phyloP scores from a whole-genome alignment of 495 filamentous ascomycete genomes.

The Lepidopterella palustris region DNA sequence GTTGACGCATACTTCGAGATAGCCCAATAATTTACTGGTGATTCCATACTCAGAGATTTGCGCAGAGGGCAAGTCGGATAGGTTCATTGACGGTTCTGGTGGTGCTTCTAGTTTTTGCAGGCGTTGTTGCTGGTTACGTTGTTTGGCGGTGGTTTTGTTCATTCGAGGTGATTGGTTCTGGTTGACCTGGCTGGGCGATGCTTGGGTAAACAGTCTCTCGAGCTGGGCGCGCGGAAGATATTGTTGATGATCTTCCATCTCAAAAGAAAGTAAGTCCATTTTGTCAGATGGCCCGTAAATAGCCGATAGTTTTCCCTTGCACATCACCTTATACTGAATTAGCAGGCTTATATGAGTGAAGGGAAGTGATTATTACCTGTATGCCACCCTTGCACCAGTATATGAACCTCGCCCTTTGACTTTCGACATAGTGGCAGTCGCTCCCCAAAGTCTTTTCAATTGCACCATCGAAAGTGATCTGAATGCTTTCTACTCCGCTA shows the following conservation, averaged over 20 bases:
- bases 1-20: constrained; percentile 33
- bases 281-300: constrained; percentile 30
- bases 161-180: constrained; percentile 37
- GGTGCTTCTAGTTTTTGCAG: constrained; percentile 21
- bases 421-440: constrained; percentile 24
- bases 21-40: constrained; percentile 29
- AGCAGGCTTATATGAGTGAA: constrained; percentile 8
- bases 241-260: constrained; percentile 30
- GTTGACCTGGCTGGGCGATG: constrained; percentile 23
- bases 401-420: constrained; percentile 31
- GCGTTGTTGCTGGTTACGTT: constrained; percentile 20
- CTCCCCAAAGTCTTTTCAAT: constrained; percentile 24
- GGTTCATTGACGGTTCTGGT: constrained; percentile 27
- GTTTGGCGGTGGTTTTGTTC: constrained; percentile 29
- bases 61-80: constrained; percentile 29
- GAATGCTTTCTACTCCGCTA: constrained; percentile 73
- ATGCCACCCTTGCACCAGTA: constrained; percentile 34
- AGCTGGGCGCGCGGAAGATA: constrained; percentile 28
- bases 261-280: constrained; percentile 32
- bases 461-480: constrained; percentile 62
- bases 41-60: constrained; percentile 27
- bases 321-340: constrained; percentile 21
- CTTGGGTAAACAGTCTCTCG: constrained; percentile 24
- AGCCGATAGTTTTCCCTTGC: constrained; percentile 30
- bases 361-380: constrained; percentile 27